Conservation (phyloP, 148 eudicot species). For the Drosera capensis region DNA sequence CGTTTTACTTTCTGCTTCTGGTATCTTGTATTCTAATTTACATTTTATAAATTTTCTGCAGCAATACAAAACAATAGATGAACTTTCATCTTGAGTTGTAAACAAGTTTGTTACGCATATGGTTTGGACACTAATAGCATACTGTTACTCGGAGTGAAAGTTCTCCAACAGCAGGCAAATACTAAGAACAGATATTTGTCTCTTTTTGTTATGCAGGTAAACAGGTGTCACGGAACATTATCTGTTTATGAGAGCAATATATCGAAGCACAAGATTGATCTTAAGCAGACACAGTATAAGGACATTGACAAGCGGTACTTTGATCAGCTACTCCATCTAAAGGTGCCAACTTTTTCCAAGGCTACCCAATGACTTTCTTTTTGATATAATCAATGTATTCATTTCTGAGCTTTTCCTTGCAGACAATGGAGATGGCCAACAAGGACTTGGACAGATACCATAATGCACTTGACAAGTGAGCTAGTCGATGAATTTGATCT, state of each 20-base stretch:
- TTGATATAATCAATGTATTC: constrained; percentile 1
- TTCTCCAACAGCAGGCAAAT: no score
- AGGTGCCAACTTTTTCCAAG: constrained; percentile 31
- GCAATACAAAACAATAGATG: no score
- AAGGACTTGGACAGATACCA: constrained; percentile 95
- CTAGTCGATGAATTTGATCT: neutral
- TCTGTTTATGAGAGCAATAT: constrained; percentile 87
- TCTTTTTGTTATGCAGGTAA: constrained; percentile 42
- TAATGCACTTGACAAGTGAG: constrained; percentile 98
- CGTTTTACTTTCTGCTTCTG: no score
- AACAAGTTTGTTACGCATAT: neutral
- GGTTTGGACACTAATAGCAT: neutral
- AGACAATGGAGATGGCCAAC: constrained; percentile 99
- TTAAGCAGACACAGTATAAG: constrained; percentile 88
- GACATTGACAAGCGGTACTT: constrained; percentile 88
- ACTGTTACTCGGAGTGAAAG: neutral
- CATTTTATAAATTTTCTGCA: no score
- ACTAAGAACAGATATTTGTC: no score
- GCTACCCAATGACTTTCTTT: constrained; percentile 2
- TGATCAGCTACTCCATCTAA: constrained; percentile 87
- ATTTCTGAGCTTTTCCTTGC: constrained; percentile 17
- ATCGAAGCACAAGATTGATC: constrained; percentile 66
- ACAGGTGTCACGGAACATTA: constrained; percentile 59
- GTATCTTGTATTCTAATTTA: no score
- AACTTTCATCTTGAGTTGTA: neutral